Conservation (phyloP, 164 flowering plant species). For the Litsea cubeba region DNA sequence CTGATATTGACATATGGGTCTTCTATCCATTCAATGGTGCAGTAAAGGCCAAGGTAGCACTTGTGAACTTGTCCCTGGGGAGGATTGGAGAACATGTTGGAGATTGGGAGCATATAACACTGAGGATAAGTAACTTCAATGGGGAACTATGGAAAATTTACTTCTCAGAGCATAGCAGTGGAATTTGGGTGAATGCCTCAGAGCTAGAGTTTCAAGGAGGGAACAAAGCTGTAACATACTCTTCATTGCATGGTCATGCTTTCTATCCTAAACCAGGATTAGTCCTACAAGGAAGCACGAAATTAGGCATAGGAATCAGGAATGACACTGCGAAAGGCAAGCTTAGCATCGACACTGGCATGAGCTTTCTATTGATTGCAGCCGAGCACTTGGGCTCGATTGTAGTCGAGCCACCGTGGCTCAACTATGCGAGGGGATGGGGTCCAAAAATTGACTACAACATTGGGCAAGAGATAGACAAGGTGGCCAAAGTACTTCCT, state of each 20-base stretch:
- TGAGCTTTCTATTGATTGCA: slow-evolving; percentile 19
- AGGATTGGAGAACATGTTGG: slow-evolving; percentile 59
- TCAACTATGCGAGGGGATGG: slow-evolving; percentile 27
- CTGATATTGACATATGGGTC: slow-evolving; percentile 69
- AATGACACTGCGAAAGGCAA: slow-evolving; percentile 39
- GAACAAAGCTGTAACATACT: slow-evolving; percentile 33
- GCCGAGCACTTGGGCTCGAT: slow-evolving; percentile 25
- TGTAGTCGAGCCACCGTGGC: slow-evolving; percentile 32
- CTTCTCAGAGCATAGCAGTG: slow-evolving; percentile 38
- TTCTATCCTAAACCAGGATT: slow-evolving; percentile 32
- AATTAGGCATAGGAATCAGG: slow-evolving; percentile 34
- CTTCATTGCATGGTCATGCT: slow-evolving; percentile 54
- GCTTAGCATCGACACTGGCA: slow-evolving; percentile 28
- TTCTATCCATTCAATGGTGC: slow-evolving; percentile 81
- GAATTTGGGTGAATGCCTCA: slow-evolving; percentile 37
- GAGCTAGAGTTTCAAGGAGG: slow-evolving; percentile 37
- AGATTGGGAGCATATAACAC: slow-evolving; percentile 58
- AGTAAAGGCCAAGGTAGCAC: slow-evolving; percentile 31
- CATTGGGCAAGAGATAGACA: slow-evolving; percentile 11
- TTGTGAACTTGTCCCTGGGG: slow-evolving; percentile 31
- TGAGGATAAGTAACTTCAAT: slow-evolving; percentile 51
- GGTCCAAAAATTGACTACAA: slow-evolving; percentile 31
- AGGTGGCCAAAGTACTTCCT: slow-evolving; percentile 23
- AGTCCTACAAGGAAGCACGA: slow-evolving; percentile 30
- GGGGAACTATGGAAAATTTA: slow-evolving; percentile 43